A percentile compares a stretch with the other conserved stretches of the same genome.
These are phyloP conservation scores for Pseudonitzschia delicatissima DNA, from an alignment of 108 stramenopile genomes.

Conservation along the genomic window DNA sequence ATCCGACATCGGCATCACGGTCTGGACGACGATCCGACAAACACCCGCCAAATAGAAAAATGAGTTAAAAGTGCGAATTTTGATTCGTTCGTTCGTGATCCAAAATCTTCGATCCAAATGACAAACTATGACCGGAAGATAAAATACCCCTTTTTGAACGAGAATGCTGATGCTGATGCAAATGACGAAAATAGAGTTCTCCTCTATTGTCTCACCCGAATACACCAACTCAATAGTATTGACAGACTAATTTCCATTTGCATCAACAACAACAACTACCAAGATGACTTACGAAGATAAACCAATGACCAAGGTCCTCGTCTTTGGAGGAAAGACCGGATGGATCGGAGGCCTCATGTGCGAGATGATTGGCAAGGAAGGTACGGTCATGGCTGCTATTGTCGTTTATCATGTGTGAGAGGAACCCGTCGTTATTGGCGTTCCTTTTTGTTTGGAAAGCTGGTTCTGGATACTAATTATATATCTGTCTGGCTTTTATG, in stretches of 20 bases:
- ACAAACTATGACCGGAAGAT: too few relatives aligned
- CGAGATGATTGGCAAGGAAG: constrained; percentile 66
- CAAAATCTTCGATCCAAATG: too few relatives aligned
- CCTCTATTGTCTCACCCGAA: too few relatives aligned
- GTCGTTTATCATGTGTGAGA: not conserved
- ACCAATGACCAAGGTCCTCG: constrained; percentile 75
- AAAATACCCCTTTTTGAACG: too few relatives aligned
- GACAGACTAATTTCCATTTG: not conserved
- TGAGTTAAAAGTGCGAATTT: too few relatives aligned
- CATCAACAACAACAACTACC: not conserved
- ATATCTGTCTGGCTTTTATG: not conserved
- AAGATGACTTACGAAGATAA: not conserved
- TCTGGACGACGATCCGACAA: too few relatives aligned
- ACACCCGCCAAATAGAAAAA: too few relatives aligned
- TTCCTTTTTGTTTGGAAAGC: not conserved
- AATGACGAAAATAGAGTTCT: too few relatives aligned
- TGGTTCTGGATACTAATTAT: not conserved
- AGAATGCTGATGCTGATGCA: too few relatives aligned
- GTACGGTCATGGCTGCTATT: constrained; percentile 15
- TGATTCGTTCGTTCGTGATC: too few relatives aligned
- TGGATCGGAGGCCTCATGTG: constrained; percentile 96
- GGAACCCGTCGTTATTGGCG: not conserved
- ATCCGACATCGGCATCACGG: too few relatives aligned
- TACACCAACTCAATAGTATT: too few relatives aligned
- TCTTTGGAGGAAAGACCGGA: constrained; percentile 96